A percentile compares a stretch with the other conserved stretches of the same genome.
These are phyloP conservation scores for Lavandula angustifolia DNA, from an alignment of 257 asterid genomes.

Conservation along the genomic window DNA sequence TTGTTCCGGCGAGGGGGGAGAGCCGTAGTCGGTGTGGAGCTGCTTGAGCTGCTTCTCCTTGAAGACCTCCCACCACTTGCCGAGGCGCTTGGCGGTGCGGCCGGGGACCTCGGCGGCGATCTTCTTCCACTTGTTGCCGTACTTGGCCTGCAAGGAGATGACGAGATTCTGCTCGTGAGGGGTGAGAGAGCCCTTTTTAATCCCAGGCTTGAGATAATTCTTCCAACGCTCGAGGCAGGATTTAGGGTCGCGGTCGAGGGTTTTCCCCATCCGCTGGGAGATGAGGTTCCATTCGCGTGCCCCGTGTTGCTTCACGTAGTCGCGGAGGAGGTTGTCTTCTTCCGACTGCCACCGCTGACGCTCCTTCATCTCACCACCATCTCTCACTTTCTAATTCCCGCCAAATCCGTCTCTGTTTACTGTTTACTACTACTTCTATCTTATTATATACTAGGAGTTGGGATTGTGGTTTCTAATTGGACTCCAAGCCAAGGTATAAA, in stretches of 20 bases:
- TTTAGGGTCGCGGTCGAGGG: conserved; percentile 78
- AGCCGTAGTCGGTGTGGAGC: conserved; percentile 35
- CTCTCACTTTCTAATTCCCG: background rate
- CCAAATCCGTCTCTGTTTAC: background rate
- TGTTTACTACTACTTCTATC: background rate
- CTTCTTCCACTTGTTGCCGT: conserved; percentile 85
- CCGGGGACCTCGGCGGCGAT: conserved; percentile 82
- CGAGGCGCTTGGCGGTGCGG: conserved; percentile 78
- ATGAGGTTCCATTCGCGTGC: conserved; percentile 80
- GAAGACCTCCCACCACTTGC: conserved; percentile 96
- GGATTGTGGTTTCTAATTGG: too few species aligned
- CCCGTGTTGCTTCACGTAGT: conserved; percentile 85
- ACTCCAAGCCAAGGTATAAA: too few species aligned
- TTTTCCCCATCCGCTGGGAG: conserved; percentile 58
- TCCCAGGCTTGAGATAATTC: conserved; percentile 76
- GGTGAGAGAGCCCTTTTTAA: conserved; percentile 68
- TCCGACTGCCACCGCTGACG: conserved; percentile 88
- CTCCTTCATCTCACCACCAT: conserved; percentile 59
- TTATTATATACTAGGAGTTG: too few species aligned
- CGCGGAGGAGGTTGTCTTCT: conserved; percentile 79
- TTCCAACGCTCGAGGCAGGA: conserved; percentile 81
- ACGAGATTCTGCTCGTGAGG: conserved; percentile 71
- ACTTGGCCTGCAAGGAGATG: conserved; percentile 68
- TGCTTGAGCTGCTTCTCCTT: conserved; percentile 80
- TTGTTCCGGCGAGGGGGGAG: conserved; percentile 48